Base-by-base conservation (phyloP, 805 yeast genomes). In the Ogataea populi-albae region DNA sequence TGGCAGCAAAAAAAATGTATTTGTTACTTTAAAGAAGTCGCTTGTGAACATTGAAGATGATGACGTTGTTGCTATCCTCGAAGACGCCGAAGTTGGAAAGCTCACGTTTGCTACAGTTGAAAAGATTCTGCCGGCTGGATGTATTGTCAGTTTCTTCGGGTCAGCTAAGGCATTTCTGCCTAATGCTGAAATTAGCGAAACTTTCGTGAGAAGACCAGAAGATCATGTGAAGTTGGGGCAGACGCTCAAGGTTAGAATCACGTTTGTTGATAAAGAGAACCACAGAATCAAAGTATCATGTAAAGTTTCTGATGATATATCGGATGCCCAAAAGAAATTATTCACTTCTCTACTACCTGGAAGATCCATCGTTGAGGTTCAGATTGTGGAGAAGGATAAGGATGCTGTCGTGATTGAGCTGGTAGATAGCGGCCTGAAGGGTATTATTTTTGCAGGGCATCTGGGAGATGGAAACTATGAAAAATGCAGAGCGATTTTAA, bases 151-250 rank as follows among this genome's bases (percentile, higher is more conserved):
- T 11, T 88, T 93, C 54, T 89, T 86, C 53, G 95, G 93, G 36
- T 69, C 71, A 35, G 59, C 86, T 27, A 75, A 71, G 46, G 98
- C 88, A 0, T 89, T 77, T 57, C 66, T 93, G 42, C 98, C 98
- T 20, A 77, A 80, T 46, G 68, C 81, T 36, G 98, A 93, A 65
- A 85, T 93, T 51, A 82, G 94, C 35, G 98, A 93, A 62, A 79
- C 95, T 1, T 86, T 75, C 57, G 93, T 89, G 25, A 71, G 69
- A 34, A 75, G 77, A 37, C 88, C 96, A 14, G 76, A 73, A 46
- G 91, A 88, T 47, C 83, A 81, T 59, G 71, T 91, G 49, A 79
- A 78, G 46, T 54, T 84, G 11, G 96, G 95, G 4, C 98, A 93
- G 62, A 81, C 96, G 1, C 81, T 93, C 24, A 61, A 65, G 6